Percentiles rank a stretch among this genome's conserved stretches.
phyloP scores from a whole-genome alignment of 1,139 yeast species.

The Zygoascus meyerae region DNA sequence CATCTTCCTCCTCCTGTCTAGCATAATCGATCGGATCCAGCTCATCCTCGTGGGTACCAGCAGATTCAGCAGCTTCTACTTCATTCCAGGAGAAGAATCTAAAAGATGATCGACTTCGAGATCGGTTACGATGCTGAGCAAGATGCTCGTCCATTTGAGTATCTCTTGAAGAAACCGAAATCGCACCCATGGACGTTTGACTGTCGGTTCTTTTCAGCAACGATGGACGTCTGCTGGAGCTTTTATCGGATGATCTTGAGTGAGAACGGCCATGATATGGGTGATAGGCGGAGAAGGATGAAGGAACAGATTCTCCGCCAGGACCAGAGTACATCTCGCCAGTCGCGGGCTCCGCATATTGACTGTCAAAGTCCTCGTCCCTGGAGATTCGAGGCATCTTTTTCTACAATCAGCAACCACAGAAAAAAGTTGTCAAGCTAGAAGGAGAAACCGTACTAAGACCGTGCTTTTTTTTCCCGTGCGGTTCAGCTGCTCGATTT shows the following conservation, averaged over 20 bases:
- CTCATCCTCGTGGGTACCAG: conserved; percentile 61
- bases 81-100: conserved; percentile 78
- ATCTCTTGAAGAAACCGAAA: neutral
- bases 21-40: conserved; percentile 41
- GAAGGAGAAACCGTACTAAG: too few relatives aligned
- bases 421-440: too few relatives aligned
- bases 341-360: conserved; percentile 33
- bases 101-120: conserved; percentile 41
- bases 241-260: conserved; percentile 19
- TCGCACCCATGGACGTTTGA: conserved; percentile 1
- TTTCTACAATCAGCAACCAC: too few relatives aligned
- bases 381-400: conserved; percentile 2
- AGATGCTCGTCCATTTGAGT: conserved; percentile 16
- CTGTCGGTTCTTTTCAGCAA: conserved; percentile 5
- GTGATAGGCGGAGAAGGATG: conserved; percentile 84
- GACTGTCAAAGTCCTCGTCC: conserved; percentile 14
- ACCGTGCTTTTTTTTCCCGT: too few relatives aligned
- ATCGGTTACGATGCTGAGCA: conserved; percentile 17
- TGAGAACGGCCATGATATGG: conserved; percentile 47
- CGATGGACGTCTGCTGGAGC: conserved; percentile 6
- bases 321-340: conserved; percentile 87
- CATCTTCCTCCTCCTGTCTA: conserved; percentile 23
- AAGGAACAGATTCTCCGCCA: conserved; percentile 80
- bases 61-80: conserved; percentile 79
- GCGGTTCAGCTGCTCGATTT: too few relatives aligned